phyloP scores from a whole-genome alignment of 345 rosid genomes.

The Euphorbia peplus region DNA sequence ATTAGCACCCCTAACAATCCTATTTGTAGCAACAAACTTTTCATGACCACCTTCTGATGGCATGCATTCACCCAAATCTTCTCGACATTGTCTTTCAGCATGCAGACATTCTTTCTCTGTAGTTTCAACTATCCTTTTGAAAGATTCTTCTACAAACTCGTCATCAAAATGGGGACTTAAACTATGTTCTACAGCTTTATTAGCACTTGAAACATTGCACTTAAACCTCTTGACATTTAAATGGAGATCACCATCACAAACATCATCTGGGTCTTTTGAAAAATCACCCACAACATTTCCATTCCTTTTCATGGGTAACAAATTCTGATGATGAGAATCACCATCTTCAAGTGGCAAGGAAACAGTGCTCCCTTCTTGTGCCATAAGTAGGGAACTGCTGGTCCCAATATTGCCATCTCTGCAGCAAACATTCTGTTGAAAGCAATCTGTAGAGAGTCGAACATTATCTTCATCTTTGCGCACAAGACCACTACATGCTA shows the following conservation, averaged over 20 bases:
- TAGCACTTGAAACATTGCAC: slow-evolving; percentile 14
- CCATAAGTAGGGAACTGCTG: slow-evolving; percentile 8
- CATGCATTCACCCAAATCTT: slow-evolving; percentile 16
- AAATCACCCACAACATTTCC: slow-evolving; percentile 17
- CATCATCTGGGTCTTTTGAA: slow-evolving; percentile 10
- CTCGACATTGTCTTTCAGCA: slow-evolving; percentile 19
- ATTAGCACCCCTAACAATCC: slow-evolving; percentile 14
- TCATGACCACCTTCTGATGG: slow-evolving; percentile 19
- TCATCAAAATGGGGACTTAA: neutral
- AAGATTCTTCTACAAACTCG: slow-evolving; percentile 11
- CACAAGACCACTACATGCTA: slow-evolving; percentile 34
- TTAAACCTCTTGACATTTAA: slow-evolving; percentile 37
- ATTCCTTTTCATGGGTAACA: slow-evolving; percentile 32
- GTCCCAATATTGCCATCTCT: slow-evolving; percentile 13
- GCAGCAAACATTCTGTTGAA: slow-evolving; percentile 7
- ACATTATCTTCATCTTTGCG: slow-evolving; percentile 11
- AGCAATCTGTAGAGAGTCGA: neutral
- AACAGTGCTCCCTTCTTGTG: slow-evolving; percentile 19
- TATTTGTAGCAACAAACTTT: slow-evolving; percentile 15
- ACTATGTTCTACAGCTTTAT: slow-evolving; percentile 11
- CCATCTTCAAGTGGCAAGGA: slow-evolving; percentile 21
- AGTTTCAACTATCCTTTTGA: slow-evolving; percentile 10
- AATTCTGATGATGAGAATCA: slow-evolving; percentile 3
- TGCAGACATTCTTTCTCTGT: slow-evolving; percentile 8
- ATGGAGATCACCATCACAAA: slow-evolving; percentile 7